Percentiles rank a stretch among this genome's conserved stretches.
Evolutionary conservation across 805 yeast genomes (phyloP).

Genomic region (Yamadazyma kitorensis): DNA sequence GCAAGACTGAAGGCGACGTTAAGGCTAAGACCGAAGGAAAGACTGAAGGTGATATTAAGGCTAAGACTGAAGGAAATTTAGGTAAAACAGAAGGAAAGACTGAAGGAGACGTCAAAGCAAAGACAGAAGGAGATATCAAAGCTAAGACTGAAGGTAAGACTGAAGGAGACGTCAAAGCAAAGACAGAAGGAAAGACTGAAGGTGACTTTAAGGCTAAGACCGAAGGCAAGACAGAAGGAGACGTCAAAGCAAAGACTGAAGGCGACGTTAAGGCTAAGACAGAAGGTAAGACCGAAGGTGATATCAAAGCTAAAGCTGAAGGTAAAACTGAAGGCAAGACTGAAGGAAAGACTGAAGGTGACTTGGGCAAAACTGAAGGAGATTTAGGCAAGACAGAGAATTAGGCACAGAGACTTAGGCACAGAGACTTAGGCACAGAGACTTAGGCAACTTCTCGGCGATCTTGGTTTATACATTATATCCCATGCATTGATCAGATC

Average conservation of each 20-base stretch:
- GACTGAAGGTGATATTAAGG: conserved; percentile 11
- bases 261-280: conserved; percentile 1
- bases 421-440: too few relatives aligned
- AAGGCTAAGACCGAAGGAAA: conserved; percentile 9
- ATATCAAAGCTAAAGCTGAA: conserved; percentile 5
- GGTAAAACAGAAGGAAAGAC: conserved; percentile 8
- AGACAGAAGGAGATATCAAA: conserved; percentile 5
- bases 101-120: conserved; percentile 5
- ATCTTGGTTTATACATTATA: too few relatives aligned
- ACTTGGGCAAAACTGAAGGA: conserved; percentile 7
- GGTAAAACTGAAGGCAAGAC: conserved; percentile 12
- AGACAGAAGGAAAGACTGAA: conserved; percentile 7
- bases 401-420: too few relatives aligned
- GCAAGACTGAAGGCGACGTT: conserved; percentile 9
- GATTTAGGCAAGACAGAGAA: too few relatives aligned
- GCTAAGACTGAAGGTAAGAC: conserved; percentile 8
- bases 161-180: conserved; percentile 5
- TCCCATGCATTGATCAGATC: too few relatives aligned
- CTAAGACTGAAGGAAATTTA: conserved; percentile 2
- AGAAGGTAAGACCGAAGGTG: conserved; percentile 8
- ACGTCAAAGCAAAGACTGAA: conserved; percentile 5
- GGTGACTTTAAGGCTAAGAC: neutral
- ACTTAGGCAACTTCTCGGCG: too few relatives aligned
- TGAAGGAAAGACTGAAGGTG: conserved; percentile 9
- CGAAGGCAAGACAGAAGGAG: conserved; percentile 5